Evolutionary conservation across 176 grass and related monocot genomes (phyloP).

Genomic region (Canna indica): DNA sequence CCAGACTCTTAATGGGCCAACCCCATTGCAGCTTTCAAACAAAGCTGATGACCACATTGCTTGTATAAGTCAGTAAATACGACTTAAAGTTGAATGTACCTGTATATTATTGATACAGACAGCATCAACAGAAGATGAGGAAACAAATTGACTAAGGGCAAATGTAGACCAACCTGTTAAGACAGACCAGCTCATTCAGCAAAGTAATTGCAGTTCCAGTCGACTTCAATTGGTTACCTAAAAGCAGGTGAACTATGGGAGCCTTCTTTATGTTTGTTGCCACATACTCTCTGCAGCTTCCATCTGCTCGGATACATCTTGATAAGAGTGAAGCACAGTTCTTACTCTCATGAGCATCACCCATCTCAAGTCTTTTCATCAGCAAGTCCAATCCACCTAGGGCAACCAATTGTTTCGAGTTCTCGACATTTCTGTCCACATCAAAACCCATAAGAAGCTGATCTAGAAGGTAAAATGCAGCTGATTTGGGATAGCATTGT

Average conservation of each 20-base stretch:
- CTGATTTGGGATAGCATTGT: constrained; percentile 58
- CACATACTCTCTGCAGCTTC: constrained; percentile 68
- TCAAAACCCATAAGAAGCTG: constrained; percentile 90
- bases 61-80: no score
- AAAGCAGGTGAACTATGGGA: constrained; percentile 55
- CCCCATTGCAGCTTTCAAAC: no score
- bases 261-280: constrained; percentile 76
- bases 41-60: no score
- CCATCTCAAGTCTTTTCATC: constrained; percentile 49
- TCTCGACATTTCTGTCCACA: constrained; percentile 85
- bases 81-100: no score
- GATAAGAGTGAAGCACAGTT: constrained; percentile 57
- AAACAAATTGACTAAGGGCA: not conserved
- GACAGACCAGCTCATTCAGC: constrained; percentile 71
- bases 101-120: not conserved
- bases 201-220: constrained; percentile 60
- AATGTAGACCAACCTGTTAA: constrained; percentile 50
- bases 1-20: no score
- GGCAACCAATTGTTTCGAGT: constrained; percentile 80
- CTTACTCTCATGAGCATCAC: constrained; percentile 50
- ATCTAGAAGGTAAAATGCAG: constrained; percentile 83
- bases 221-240: constrained; percentile 59
- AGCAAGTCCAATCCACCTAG: constrained; percentile 80
- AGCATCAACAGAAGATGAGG: constrained; percentile 12
- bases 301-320: constrained; percentile 75